Conservation (phyloP, 1,284 basidiomycete species). For the Heliocybe sulcata region DNA sequence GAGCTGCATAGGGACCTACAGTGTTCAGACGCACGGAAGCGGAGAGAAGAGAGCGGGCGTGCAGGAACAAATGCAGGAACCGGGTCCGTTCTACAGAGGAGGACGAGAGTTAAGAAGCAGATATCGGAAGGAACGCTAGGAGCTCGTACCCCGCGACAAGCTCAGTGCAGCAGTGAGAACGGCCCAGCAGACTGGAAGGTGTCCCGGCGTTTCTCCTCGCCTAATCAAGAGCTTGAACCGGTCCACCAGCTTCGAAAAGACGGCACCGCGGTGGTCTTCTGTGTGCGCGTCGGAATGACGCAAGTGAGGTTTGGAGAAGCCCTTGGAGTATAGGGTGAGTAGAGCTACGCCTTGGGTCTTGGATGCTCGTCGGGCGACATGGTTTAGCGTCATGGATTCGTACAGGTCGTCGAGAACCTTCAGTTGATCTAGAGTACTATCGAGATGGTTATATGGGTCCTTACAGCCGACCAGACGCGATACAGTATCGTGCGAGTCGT, state of each 20-base stretch:
- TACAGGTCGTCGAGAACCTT: slow-evolving; percentile 67
- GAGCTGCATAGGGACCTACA: slow-evolving; percentile 89
- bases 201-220: slow-evolving; percentile 62
- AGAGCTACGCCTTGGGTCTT: slow-evolving; percentile 91
- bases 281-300: slow-evolving; percentile 13
- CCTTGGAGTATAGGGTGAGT: slow-evolving; percentile 82
- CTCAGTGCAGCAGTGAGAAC: slow-evolving; percentile 68
- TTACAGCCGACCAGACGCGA: slow-evolving; percentile 4
- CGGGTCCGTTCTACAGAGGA: slow-evolving; percentile 54
- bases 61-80: slow-evolving; percentile 89
- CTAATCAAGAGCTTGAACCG: slow-evolving; percentile 63
- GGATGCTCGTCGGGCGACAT: slow-evolving; percentile 83
- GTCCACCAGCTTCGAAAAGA: slow-evolving; percentile 42
- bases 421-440: slow-evolving; percentile 32
- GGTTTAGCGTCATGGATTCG: slow-evolving; percentile 84
- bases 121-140: neutral
- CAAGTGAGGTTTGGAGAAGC: slow-evolving; percentile 52
- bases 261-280: slow-evolving; percentile 14
- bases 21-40: slow-evolving; percentile 89
- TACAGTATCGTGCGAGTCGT: slow-evolving; percentile 52
- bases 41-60: slow-evolving; percentile 84
- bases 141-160: neutral
- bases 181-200: slow-evolving; percentile 89
- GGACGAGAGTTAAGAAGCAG: neutral
- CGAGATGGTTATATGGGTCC: slow-evolving; percentile 4